Evolutionary conservation across 2,329 filamentous ascomycete genomes (phyloP).

Genomic region (Aspergillus fructus): DNA sequence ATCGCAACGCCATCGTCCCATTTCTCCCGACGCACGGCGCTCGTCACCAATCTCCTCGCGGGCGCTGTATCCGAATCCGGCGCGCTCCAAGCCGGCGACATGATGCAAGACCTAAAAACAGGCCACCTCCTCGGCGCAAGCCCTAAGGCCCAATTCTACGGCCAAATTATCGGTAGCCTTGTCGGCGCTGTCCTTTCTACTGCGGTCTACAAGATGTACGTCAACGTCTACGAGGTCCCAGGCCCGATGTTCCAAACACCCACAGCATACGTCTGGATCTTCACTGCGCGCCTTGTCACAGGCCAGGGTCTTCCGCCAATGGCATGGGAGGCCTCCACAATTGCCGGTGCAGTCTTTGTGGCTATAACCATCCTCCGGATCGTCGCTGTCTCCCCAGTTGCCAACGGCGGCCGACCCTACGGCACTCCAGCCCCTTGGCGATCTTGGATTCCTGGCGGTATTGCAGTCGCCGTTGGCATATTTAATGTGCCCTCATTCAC

Average conservation of each 20-base stretch:
- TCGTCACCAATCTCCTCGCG: slow-evolving; percentile 93
- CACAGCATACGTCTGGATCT: slow-evolving; percentile 95
- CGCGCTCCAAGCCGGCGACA: slow-evolving; percentile 89
- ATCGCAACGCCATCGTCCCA: slow-evolving; percentile 78
- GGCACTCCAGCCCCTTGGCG: slow-evolving; percentile 59
- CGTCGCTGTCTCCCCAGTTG: slow-evolving; percentile 41
- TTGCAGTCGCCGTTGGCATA: slow-evolving; percentile 96
- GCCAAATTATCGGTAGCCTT: slow-evolving; percentile 86
- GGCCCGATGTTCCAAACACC: slow-evolving; percentile 90
- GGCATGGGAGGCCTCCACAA: slow-evolving; percentile 76
- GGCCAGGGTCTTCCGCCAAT: slow-evolving; percentile 82
- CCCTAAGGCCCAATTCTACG: slow-evolving; percentile 94
- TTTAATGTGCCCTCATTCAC: slow-evolving; percentile 98
- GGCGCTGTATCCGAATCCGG: slow-evolving; percentile 84
- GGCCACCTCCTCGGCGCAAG: slow-evolving; percentile 89
- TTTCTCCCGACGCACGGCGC: slow-evolving; percentile 73
- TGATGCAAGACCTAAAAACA: slow-evolving; percentile 97
- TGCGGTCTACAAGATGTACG: slow-evolving; percentile 85
- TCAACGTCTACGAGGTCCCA: slow-evolving; percentile 83
- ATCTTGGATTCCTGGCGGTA: slow-evolving; percentile 80
- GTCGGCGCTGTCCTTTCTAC: slow-evolving; percentile 84
- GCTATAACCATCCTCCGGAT: slow-evolving; percentile 69
- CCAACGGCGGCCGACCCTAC: slow-evolving; percentile 29
- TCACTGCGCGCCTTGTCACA: slow-evolving; percentile 89
- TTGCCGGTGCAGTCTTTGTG: slow-evolving; percentile 73